Conservation (phyloP, 257 asterid genomes). For the Solanum paucissectum region DNA sequence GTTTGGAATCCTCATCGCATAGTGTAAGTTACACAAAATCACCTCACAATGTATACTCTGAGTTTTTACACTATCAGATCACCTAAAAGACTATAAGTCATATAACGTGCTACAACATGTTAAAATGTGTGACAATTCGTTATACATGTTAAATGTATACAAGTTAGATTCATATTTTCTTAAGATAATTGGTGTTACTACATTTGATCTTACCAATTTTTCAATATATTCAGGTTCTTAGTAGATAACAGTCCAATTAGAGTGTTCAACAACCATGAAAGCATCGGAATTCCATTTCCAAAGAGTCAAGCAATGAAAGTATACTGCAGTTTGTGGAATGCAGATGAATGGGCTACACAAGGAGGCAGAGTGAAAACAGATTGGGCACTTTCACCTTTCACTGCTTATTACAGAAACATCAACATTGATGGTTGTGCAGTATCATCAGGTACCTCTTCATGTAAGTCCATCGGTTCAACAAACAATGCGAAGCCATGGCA, state of each 20-base stretch:
- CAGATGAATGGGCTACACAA: neutral
- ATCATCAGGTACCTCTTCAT: neutral
- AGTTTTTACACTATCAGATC: neutral
- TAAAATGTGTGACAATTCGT: neutral
- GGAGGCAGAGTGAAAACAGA: constrained; percentile 4
- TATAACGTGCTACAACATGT: neutral
- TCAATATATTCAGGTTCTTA: neutral
- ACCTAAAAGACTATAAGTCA: neutral
- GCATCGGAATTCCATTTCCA: constrained; percentile 1
- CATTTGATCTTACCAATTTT: neutral
- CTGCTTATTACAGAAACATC: constrained; percentile 2
- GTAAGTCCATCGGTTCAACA: neutral
- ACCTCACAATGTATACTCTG: neutral
- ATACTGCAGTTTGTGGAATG: constrained; percentile 1
- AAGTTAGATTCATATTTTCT: neutral
- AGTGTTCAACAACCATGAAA: neutral
- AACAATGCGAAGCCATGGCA: constrained; percentile 1
- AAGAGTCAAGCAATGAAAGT: constrained; percentile 1
- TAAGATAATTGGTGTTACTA: too few relatives aligned
- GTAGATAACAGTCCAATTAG: neutral
- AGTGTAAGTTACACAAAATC: neutral
- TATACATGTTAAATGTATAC: neutral
- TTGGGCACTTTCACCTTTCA: neutral
- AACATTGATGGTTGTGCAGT: neutral
- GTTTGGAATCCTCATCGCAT: constrained; percentile 5